Evolutionary conservation across 495 filamentous ascomycete genomes (phyloP).

Genomic region (Penicillium coffeae): DNA sequence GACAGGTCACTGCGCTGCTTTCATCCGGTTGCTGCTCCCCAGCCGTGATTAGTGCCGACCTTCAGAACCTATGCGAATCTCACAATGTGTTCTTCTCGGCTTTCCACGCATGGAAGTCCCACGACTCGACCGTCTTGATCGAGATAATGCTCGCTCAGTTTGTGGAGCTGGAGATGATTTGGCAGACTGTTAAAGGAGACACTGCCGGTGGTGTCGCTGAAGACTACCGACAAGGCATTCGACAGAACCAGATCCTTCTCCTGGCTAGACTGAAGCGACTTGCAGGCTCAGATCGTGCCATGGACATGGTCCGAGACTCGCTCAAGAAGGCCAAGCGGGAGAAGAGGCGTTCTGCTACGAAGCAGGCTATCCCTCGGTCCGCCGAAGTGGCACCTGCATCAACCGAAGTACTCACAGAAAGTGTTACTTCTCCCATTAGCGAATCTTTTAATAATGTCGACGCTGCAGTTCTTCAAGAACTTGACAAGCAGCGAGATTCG

Average conservation of each 20-base stretch:
- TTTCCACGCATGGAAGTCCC: constrained; percentile 91
- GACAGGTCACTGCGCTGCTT: constrained; percentile 64
- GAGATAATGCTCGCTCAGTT: constrained; percentile 96
- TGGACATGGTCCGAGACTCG: constrained; percentile 76
- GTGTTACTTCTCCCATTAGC: constrained; percentile 44
- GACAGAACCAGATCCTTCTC: constrained; percentile 86
- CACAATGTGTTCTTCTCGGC: constrained; percentile 85
- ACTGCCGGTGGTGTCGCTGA: constrained; percentile 77
- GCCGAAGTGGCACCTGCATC: constrained; percentile 35
- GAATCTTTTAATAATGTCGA: constrained; percentile 43
- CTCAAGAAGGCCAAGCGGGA: constrained; percentile 72
- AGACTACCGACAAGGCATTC: constrained; percentile 88
- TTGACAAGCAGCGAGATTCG: constrained; percentile 34
- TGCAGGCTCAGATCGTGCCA: constrained; percentile 76
- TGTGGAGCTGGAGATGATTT: constrained; percentile 90
- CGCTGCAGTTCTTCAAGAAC: constrained; percentile 33
- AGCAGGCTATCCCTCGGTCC: constrained; percentile 59
- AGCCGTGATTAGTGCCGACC: constrained; percentile 35
- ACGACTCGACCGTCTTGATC: constrained; percentile 78
- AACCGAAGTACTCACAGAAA: constrained; percentile 36
- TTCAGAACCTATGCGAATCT: constrained; percentile 49
- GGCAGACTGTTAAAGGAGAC: constrained; percentile 92
- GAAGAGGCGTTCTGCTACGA: constrained; percentile 51
- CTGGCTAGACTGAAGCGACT: constrained; percentile 86
- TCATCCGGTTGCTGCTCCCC: constrained; percentile 49